A percentile compares a stretch with the other conserved stretches of the same genome.
Conservation (phyloP, 2,329 filamentous ascomycete species). For the Epichloe coenophiala region DNA sequence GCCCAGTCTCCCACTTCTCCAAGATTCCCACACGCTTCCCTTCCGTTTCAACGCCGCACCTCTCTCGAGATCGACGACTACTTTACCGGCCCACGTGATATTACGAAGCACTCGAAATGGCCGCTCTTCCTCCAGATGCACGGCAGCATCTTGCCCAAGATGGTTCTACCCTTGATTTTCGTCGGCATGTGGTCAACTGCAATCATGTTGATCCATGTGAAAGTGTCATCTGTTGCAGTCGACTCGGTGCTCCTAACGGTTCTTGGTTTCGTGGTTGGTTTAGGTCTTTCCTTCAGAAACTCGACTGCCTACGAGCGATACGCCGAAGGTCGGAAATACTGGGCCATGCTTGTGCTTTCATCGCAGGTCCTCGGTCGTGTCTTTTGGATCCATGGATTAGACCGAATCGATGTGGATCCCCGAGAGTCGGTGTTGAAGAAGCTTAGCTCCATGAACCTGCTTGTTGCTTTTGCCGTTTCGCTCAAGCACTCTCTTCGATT, state of each 20-base stretch:
- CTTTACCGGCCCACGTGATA: constrained; percentile 53
- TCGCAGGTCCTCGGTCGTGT: constrained; percentile 38
- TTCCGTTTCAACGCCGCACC: constrained; percentile 15
- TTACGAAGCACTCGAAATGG: constrained; percentile 63
- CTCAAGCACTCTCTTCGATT: too few relatives aligned
- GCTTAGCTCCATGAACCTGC: too few relatives aligned
- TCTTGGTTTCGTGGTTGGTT: constrained; percentile 68
- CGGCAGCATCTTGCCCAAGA: constrained; percentile 59
- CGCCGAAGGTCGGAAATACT: constrained; percentile 49
- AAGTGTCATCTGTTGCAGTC: constrained; percentile 27
- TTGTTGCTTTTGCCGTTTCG: too few relatives aligned
- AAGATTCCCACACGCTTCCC: neutral
- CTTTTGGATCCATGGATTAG: too few relatives aligned
- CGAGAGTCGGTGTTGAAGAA: too few relatives aligned
- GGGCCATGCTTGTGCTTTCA: constrained; percentile 48
- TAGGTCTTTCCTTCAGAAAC: constrained; percentile 65
- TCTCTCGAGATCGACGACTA: constrained; percentile 44
- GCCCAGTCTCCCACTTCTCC: constrained; percentile 1
- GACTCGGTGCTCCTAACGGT: constrained; percentile 50
- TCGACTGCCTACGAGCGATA: constrained; percentile 67
- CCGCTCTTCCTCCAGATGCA: constrained; percentile 64
- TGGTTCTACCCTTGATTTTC: constrained; percentile 55
- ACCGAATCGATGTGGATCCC: too few relatives aligned
- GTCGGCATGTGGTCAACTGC: constrained; percentile 51
- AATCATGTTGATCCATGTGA: constrained; percentile 41